Evolutionary conservation across 2,329 filamentous ascomycete genomes (phyloP).

Genomic region (Scopulariopsis brevicaulis): DNA sequence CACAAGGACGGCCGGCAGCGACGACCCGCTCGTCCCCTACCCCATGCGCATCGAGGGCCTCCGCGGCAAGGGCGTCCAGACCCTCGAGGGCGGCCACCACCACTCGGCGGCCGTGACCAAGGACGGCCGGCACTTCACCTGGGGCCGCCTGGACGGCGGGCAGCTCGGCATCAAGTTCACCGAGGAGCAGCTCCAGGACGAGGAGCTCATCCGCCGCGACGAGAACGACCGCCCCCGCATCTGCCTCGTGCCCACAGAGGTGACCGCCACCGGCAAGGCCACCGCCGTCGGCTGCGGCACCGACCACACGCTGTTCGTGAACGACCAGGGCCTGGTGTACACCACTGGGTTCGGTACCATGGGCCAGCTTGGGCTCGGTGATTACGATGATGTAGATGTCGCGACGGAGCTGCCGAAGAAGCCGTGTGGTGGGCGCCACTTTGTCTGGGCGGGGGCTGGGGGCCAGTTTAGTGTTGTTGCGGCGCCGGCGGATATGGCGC

Average conservation of each 20-base stretch:
- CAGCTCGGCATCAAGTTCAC: conserved; percentile 35
- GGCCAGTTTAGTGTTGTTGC: background rate
- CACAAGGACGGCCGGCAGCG: conserved; percentile 15
- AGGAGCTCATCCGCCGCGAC: conserved; percentile 40
- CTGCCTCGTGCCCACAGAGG: conserved; percentile 42
- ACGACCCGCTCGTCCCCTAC: conserved; percentile 49
- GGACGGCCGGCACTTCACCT: conserved; percentile 36
- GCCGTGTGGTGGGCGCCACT: background rate
- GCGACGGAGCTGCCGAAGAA: conserved; percentile 30
- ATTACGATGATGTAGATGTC: conserved; percentile 52
- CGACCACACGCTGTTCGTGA: conserved; percentile 58
- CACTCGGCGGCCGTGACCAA: conserved; percentile 51
- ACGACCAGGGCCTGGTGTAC: conserved; percentile 51
- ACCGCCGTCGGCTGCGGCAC: conserved; percentile 41
- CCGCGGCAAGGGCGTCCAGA: conserved; percentile 42
- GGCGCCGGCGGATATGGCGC: background rate
- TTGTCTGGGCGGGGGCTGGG: background rate
- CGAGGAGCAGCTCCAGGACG: conserved; percentile 32
- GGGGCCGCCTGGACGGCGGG: conserved; percentile 41
- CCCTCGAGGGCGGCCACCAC: conserved; percentile 55
- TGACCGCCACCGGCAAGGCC: conserved; percentile 38
- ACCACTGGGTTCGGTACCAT: conserved; percentile 50
- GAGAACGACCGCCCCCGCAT: conserved; percentile 47
- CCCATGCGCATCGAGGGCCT: conserved; percentile 54
- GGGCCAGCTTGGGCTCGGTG: conserved; percentile 32